A percentile compares a stretch with the other conserved stretches of the same genome.
phyloP scores from a whole-genome alignment of 108 stramenopile genomes.

The Cyclotella kingstonii region DNA sequence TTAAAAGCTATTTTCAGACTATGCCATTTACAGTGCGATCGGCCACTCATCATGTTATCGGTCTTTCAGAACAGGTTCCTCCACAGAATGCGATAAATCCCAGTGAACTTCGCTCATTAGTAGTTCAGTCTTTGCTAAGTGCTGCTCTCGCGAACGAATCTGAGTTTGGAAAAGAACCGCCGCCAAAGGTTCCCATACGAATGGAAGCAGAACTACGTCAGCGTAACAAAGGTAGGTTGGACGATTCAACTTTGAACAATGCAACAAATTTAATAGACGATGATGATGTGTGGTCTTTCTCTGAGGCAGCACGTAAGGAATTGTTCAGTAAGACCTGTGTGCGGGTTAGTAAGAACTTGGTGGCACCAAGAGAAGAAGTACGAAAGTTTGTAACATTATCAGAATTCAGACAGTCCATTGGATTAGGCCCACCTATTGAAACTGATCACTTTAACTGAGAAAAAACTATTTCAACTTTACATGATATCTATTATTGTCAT shows the following conservation, averaged over 20 bases:
- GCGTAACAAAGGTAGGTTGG: no score
- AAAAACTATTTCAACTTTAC: neutral
- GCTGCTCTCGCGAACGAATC: conserved; percentile 48
- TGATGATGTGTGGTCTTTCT: conserved; percentile 43
- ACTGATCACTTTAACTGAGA: neutral
- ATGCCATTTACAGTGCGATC: conserved; percentile 45
- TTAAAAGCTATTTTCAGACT: conserved; percentile 39
- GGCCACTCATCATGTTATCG: conserved; percentile 44
- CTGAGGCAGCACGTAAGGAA: conserved; percentile 32
- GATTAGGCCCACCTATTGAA: neutral
- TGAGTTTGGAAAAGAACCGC: conserved; percentile 29
- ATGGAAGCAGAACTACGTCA: conserved; percentile 38
- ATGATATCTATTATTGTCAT: no score
- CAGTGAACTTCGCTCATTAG: conserved; percentile 36
- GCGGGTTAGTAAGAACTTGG: conserved; percentile 16
- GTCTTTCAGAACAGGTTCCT: conserved; percentile 43
- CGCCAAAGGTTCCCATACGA: conserved; percentile 38
- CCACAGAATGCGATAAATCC: conserved; percentile 37
- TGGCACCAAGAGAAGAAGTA: conserved; percentile 31
- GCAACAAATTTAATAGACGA: conserved; percentile 16
- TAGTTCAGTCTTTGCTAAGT: conserved; percentile 43
- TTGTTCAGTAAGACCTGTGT: conserved; percentile 32
- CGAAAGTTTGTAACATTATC: conserved; percentile 21
- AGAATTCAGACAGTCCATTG: conserved; percentile 8
- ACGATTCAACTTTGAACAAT: conserved; percentile 17